Evolutionary conservation across 306 rosid genomes (phyloP).

Genomic region (Urtica urens): DNA sequence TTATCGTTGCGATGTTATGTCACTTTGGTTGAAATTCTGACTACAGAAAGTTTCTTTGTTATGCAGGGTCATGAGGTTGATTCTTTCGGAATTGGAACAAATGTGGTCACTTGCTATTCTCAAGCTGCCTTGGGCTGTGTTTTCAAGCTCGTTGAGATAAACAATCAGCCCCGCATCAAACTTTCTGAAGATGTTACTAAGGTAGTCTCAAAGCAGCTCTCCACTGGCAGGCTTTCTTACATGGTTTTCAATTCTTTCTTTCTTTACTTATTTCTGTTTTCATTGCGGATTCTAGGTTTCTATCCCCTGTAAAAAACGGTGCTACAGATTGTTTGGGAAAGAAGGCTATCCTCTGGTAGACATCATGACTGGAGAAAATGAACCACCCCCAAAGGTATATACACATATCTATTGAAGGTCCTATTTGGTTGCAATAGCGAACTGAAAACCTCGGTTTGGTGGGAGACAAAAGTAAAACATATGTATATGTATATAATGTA

Average conservation of each 20-base stretch:
- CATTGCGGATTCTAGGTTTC: constrained; percentile 54
- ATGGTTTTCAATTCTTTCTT: constrained; percentile 2
- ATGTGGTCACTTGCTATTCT: constrained; percentile 92
- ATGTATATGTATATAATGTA: too few relatives aligned
- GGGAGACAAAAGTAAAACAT: too few relatives aligned
- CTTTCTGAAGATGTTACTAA: constrained; percentile 98
- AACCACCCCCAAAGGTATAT: constrained; percentile 91
- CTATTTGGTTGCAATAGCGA: neutral
- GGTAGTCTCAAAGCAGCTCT: constrained; percentile 38
- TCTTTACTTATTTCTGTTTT: neutral
- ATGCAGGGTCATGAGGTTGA: constrained; percentile 95
- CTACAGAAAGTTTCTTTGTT: neutral
- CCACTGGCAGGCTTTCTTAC: constrained; percentile 1
- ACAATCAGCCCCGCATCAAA: constrained; percentile 88
- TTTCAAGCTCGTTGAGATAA: constrained; percentile 97
- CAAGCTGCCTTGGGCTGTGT: constrained; percentile 98
- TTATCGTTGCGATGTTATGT: too few relatives aligned
- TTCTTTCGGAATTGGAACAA: constrained; percentile 91
- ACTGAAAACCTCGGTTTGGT: too few relatives aligned
- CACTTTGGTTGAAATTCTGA: too few relatives aligned
- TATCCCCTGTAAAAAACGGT: constrained; percentile 85
- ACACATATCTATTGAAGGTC: too few relatives aligned
- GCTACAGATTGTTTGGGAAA: constrained; percentile 77
- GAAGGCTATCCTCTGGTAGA: constrained; percentile 94
- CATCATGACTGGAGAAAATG: constrained; percentile 90